Conservation (phyloP, 768 basidiomycete species). For the Pleurotus ostreatus region DNA sequence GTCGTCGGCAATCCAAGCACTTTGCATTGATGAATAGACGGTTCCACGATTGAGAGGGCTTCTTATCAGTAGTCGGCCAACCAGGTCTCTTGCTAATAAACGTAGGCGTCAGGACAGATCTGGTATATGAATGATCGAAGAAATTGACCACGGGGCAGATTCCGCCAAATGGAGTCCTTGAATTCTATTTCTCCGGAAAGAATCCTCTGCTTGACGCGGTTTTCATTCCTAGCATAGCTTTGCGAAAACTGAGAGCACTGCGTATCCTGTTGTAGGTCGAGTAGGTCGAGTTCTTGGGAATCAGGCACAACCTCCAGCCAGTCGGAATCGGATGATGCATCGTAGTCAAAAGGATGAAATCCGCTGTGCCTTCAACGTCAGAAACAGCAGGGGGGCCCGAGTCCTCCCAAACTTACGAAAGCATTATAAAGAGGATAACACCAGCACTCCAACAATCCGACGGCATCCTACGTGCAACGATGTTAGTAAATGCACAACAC, state of each 20-base stretch:
- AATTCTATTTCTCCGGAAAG: slow-evolving; percentile 60
- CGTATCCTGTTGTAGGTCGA: neutral
- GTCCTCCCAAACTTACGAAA: slow-evolving; percentile 51
- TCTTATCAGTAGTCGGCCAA: slow-evolving; percentile 56
- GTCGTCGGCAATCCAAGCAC: slow-evolving; percentile 66
- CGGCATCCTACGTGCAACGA: slow-evolving; percentile 55
- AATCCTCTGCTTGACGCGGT: slow-evolving; percentile 65
- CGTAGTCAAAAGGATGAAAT: slow-evolving; percentile 74
- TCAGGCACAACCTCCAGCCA: slow-evolving; percentile 20
- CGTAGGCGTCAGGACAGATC: slow-evolving; percentile 3
- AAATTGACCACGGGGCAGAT: slow-evolving; percentile 53
- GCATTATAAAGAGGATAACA: slow-evolving; percentile 78
- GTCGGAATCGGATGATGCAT: slow-evolving; percentile 30
- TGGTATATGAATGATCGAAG: neutral
- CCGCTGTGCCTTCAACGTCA: slow-evolving; percentile 38
- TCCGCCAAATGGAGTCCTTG: slow-evolving; percentile 47
- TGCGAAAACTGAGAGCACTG: slow-evolving; percentile 33
- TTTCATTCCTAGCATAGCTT: slow-evolving; percentile 45
- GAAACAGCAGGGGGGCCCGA: too few species aligned
- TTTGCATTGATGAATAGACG: slow-evolving; percentile 54
- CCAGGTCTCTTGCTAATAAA: slow-evolving; percentile 53
- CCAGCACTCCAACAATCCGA: slow-evolving; percentile 89
- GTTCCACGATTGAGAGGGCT: slow-evolving; percentile 59
- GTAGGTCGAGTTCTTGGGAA: neutral
- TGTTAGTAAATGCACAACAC: too few species aligned